These are phyloP conservation scores for Arthrobotrys sinensis DNA, from an alignment of 2,329 filamentous ascomycete genomes.

Conservation along the genomic window DNA sequence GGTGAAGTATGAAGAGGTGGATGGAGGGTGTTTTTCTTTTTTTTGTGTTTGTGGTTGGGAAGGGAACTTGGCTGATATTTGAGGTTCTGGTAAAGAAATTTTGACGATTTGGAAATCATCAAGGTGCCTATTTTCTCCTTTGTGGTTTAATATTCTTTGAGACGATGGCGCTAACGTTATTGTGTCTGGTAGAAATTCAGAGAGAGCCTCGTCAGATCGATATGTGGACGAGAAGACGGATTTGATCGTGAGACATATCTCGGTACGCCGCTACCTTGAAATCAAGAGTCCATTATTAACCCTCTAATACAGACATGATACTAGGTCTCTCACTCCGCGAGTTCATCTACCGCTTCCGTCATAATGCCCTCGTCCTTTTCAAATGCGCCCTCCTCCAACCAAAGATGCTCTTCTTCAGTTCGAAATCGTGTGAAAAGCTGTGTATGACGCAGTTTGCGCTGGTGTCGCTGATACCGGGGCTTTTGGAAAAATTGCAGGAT, in stretches of 20 bases:
- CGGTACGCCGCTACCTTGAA: conserved; percentile 72
- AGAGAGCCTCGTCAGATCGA: conserved; percentile 60
- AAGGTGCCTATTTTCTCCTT: conserved; percentile 69
- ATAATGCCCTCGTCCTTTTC: conserved; percentile 92
- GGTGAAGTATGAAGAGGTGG: conserved; percentile 6
- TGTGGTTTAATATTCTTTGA: conserved; percentile 1
- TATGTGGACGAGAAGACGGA: conserved; percentile 56
- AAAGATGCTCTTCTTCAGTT: conserved; percentile 99
- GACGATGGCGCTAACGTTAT: conserved; percentile 62
- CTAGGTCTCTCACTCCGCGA: conserved; percentile 82
- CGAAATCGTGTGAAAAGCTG: conserved; percentile 86
- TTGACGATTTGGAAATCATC: conserved; percentile 90
- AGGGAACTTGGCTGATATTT: conserved; percentile 36
- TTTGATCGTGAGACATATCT: conserved; percentile 84
- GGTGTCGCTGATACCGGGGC: conserved; percentile 92
- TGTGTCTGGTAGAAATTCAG: conserved; percentile 63
- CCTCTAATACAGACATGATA: conserved; percentile 62
- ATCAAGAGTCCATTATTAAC: conserved; percentile 24
- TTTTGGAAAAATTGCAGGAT: conserved; percentile 92
- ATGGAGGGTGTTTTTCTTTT: conserved; percentile 28
- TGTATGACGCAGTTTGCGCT: conserved; percentile 99
- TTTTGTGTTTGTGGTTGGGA: conserved; percentile 26
- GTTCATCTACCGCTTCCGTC: conserved; percentile 92
- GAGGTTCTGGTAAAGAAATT: conserved; percentile 74
- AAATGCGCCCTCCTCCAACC: conserved; percentile 95